A percentile compares a stretch with the other conserved stretches of the same genome.
These are phyloP conservation scores for Vaccinium vitisidaea DNA, from an alignment of 148 eudicot genomes.

Conservation along the genomic window DNA sequence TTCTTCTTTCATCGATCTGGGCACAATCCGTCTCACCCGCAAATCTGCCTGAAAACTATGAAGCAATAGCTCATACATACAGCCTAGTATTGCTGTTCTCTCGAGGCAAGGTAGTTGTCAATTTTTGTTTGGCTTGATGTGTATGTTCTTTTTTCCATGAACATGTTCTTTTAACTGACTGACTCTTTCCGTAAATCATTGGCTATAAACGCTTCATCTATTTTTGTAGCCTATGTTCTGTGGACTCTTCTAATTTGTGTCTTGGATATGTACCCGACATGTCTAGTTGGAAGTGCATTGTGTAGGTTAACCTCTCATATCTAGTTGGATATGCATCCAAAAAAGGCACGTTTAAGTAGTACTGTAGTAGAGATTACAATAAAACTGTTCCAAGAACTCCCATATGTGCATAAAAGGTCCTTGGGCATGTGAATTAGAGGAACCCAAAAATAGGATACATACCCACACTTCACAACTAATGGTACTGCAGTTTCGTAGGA, in stretches of 20 bases:
- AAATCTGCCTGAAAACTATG: constrained; percentile 84
- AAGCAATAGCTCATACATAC: constrained; percentile 98
- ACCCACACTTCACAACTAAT: background rate
- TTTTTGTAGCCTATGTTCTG: background rate
- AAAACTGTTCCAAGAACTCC: background rate
- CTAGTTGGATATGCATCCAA: background rate
- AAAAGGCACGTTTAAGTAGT: background rate
- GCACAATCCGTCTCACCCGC: constrained; percentile 77
- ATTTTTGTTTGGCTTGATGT: background rate
- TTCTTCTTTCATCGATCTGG: constrained; percentile 93
- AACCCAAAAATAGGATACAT: background rate
- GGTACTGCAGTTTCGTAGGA: background rate
- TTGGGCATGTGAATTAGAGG: background rate
- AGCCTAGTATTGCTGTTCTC: constrained; percentile 85
- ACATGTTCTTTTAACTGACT: background rate
- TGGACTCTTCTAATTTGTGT: background rate
- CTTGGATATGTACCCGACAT: background rate
- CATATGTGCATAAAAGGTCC: background rate
- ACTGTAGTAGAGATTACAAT: background rate
- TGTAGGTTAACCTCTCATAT: background rate
- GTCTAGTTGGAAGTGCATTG: background rate
- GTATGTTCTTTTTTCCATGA: background rate
- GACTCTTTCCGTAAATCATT: background rate
- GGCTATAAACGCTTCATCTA: background rate
- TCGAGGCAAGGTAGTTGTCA: constrained; percentile 65